Evolutionary conservation across 2,329 filamentous ascomycete species (phyloP), one percentile per base, ranked within the genome.

Genomic region (Aspergillus costaricaensis): DNA sequence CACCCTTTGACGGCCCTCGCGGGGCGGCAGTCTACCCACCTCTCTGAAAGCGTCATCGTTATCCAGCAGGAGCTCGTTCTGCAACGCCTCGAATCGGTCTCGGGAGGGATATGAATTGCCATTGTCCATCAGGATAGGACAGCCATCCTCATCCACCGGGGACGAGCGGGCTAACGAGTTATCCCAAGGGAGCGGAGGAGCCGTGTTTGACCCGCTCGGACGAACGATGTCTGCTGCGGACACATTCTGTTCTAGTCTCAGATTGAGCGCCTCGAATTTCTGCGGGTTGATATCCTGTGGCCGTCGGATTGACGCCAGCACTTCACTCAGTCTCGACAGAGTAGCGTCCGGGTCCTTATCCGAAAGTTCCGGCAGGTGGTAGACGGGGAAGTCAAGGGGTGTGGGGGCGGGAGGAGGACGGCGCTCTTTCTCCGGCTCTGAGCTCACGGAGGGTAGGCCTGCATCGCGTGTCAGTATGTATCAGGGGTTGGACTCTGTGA

Each of bases 1-100:
- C 5, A 84, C 76, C 17, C 81, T 79, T 57, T 77, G 72, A 14
- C 77, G 77, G 4, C 79, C 79, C 27, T 79, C 76, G 23, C 74
- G 75, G 12, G 79, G 78, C 3, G 73, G 68, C 52, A 82, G 77
- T 10, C 84, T 79, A 38, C 79, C 78, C 55, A 87, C 77, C 52
- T 81, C 81, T n/a, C 82, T 78, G 67, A 85, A 88, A 1, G 81
- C 84, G 67, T 83, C 82, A 59, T 85, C 80, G 62, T 87, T 87
- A 36, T 82, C 80, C 58, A 82, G 74, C 5, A 77, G 68, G 15
- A 88, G 72, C 67, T 88, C 86, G 30, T 76, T 77, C 23, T 79
- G 73, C 32, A 83, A 74, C 7, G 74, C 58, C 49, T 81, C 78
- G 64, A 82, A 86, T 43, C 81, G 80, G 57, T 80, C 79, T 43